Evolutionary conservation across 495 filamentous ascomycete species (phyloP).

Genomic region (Melanomma pulvis-pyrius): DNA sequence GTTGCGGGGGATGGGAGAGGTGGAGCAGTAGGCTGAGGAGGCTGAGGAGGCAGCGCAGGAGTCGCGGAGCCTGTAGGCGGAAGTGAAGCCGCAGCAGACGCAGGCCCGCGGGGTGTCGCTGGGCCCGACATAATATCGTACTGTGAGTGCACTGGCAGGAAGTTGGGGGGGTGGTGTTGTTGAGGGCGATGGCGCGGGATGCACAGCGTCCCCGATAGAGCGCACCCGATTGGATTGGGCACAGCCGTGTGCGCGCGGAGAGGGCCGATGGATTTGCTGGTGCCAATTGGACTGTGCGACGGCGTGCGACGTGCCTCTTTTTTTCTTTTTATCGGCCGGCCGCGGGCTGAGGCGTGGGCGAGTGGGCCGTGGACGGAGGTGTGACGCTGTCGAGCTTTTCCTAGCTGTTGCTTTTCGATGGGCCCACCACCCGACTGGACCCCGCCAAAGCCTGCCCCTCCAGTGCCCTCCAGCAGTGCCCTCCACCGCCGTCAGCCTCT

Average conservation of each 20-base stretch:
- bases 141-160: neutral
- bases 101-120: constrained; percentile 30
- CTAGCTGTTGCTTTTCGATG: constrained; percentile 26
- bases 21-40: constrained; percentile 10
- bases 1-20: constrained; percentile 59
- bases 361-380: constrained; percentile 27
- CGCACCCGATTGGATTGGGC: neutral
- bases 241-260: neutral
- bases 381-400: constrained; percentile 43
- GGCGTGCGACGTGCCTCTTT: constrained; percentile 40
- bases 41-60: constrained; percentile 14
- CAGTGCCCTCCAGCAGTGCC: constrained; percentile 24
- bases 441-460: constrained; percentile 19
- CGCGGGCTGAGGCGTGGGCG: constrained; percentile 47
- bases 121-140: constrained; percentile 22
- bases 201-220: constrained; percentile 2
- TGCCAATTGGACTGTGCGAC: constrained; percentile 34
- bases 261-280: neutral
- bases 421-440: constrained; percentile 28
- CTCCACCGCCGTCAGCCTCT: neutral
- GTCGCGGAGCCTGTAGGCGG: constrained; percentile 19
- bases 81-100: constrained; percentile 19
- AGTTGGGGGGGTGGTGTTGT: constrained; percentile 5
- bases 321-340: constrained; percentile 34
- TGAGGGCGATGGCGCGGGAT: constrained; percentile 24